Conservation (phyloP, 495 filamentous ascomycete genomes). For the Neurospora sp. region DNA sequence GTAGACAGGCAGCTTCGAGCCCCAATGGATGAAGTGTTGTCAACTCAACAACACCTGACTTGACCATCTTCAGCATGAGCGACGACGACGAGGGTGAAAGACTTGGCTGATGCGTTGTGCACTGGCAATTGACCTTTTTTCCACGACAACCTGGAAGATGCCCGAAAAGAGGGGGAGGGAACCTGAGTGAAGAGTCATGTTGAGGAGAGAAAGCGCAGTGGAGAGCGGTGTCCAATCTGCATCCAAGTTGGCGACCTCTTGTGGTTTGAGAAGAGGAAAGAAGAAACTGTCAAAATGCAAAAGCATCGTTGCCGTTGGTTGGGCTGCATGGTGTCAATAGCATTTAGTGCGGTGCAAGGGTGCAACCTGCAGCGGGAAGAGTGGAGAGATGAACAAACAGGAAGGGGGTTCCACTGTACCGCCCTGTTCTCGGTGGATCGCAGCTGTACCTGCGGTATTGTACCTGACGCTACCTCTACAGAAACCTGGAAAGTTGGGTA, state of each 20-base stretch:
- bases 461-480: conserved; percentile 2
- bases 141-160: neutral
- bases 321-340: neutral
- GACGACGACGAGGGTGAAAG: neutral
- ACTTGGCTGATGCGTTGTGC: neutral
- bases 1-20: neutral
- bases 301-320: neutral
- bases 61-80: neutral
- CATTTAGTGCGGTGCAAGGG: neutral
- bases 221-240: neutral
- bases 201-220: neutral
- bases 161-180: neutral
- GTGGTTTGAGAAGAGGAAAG: neutral
- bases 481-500: neutral
- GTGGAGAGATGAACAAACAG: neutral
- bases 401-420: neutral
- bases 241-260: neutral
- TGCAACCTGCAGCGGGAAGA: neutral
- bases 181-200: neutral
- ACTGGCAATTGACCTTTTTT: neutral
- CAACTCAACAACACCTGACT: neutral
- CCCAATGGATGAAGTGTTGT: neutral
- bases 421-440: neutral
- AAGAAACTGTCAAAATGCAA: neutral
- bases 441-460: neutral